Percentiles rank a stretch among this genome's conserved stretches.
These are phyloP conservation scores for Geotrichum cucujoidarum DNA, from an alignment of 1,139 yeast species.

Conservation along the genomic window DNA sequence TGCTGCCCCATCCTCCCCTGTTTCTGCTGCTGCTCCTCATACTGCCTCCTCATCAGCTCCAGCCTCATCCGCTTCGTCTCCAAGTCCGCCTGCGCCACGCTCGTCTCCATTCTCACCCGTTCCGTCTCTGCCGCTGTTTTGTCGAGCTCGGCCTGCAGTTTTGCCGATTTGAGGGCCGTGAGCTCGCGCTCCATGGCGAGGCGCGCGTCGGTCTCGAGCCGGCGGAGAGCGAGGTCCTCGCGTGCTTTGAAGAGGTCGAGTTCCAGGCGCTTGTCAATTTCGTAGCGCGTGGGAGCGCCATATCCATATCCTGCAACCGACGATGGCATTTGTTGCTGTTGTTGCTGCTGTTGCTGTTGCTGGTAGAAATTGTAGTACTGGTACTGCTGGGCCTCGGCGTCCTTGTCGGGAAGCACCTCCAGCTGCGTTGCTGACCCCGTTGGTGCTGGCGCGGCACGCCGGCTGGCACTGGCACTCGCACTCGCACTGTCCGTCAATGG, in stretches of 20 bases:
- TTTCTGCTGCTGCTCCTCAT: constrained; percentile 1
- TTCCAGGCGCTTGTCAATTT: constrained; percentile 5
- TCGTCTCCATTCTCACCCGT: constrained; percentile 4
- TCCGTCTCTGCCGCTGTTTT: constrained; percentile 12
- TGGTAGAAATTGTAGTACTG: no score
- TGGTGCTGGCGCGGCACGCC: no score
- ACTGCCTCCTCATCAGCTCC: neutral
- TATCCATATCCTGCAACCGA: no score
- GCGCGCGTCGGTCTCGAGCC: constrained; percentile 6
- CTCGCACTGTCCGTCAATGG: no score
- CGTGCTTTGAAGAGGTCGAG: constrained; percentile 8
- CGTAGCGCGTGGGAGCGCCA: neutral
- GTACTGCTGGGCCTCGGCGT: no score
- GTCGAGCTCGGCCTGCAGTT: constrained; percentile 11
- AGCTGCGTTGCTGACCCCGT: no score
- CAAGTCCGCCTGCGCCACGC: constrained; percentile 7
- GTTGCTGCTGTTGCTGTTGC: no score
- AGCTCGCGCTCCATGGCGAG: constrained; percentile 6
- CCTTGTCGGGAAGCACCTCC: no score
- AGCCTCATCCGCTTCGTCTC: constrained; percentile 4
- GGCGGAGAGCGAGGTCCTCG: constrained; percentile 7
- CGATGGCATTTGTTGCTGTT: no score
- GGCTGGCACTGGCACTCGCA: no score
- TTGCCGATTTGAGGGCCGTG: constrained; percentile 1
- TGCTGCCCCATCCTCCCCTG: no score